phyloP scores from a whole-genome alignment of 2,329 filamentous ascomycete species.

The Seiridium unicorne region DNA sequence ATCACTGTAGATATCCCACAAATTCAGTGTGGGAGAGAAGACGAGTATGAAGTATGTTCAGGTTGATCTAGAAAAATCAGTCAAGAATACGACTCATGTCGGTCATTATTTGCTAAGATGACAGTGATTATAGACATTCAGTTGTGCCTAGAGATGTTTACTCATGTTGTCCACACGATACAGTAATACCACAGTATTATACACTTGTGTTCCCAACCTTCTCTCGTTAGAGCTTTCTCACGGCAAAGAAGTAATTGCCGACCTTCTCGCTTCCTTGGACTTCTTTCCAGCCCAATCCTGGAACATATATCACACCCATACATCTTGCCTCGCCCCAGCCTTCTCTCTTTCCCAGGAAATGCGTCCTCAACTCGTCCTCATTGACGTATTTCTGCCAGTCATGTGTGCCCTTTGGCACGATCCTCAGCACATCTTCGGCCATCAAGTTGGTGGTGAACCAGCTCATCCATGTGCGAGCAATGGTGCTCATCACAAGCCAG shows the following conservation, averaged over 20 bases:
- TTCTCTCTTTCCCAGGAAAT: conserved; percentile 47
- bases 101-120: too few species aligned
- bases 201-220: neutral
- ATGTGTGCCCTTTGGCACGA: conserved; percentile 91
- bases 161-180: neutral
- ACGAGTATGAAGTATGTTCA: too few species aligned
- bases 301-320: conserved; percentile 87
- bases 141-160: neutral
- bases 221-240: conserved; percentile 34
- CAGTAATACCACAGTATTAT: neutral
- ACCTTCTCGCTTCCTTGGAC: conserved; percentile 77
- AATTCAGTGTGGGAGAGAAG: too few species aligned
- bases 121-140: too few species aligned
- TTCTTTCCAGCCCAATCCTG: conserved; percentile 85
- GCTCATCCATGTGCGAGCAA: conserved; percentile 82
- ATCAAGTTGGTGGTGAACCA: conserved; percentile 92
- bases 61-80: too few species aligned
- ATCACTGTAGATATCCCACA: too few species aligned
- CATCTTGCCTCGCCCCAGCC: conserved; percentile 60
- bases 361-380: conserved; percentile 67
- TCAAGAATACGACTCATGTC: too few species aligned
- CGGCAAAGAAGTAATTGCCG: conserved; percentile 95
- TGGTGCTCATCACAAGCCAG: conserved; percentile 91
- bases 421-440: conserved; percentile 81
- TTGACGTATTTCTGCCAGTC: conserved; percentile 98